Base-by-base conservation (phyloP, 257 asterid genomes). In the Linderniella brevidens region DNA sequence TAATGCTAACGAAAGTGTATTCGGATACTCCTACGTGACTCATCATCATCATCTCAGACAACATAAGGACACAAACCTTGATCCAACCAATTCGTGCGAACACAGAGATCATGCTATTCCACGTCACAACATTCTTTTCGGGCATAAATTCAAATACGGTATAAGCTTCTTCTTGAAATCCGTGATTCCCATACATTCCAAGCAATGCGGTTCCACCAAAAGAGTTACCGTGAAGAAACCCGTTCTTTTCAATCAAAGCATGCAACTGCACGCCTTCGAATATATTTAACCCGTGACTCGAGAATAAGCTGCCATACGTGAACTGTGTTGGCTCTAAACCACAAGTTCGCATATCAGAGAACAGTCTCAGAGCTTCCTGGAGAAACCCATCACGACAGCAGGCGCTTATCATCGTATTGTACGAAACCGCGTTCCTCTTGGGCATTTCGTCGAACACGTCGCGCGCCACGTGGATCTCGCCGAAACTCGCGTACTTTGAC, bases 121-220 rank as follows among this genome's bases (percentile, higher is more conserved):
- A 70, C 1, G 86, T 69, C 16, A 79, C 85, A 51, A 71, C 68
- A 46, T 61, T 84, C 85, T 63, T 80, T 9, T 7, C 19, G 46
- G 93, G 90, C 92, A 80, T 80, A 63, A 17, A 37, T 20, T 80
- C 72, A 57, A 88, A 76, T 20, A 84, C 51, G 41, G 37, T 61
- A 55, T 68, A 17, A 50, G 77, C 80, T 62, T 88, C 86, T 43
- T 69, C 77, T 52, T 68, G 53, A 56, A 56, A 74, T 46, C 75
- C 80, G 46, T 49, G 58, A 55, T 71, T 70, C 18, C 84, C 79
- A 41, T 80, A 71, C 79, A 78, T 52, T 46, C 80, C 70, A 68
- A 88, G 56, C 59, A 88, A 61, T 15, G 93, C 70, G 37, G 98
- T 84, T 67, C 98, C 94, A 42, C 73, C 58, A 63, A 58, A 65